phyloP scores from a whole-genome alignment of 75 land plant genomes.

The Sequoiadendron giganteum region DNA sequence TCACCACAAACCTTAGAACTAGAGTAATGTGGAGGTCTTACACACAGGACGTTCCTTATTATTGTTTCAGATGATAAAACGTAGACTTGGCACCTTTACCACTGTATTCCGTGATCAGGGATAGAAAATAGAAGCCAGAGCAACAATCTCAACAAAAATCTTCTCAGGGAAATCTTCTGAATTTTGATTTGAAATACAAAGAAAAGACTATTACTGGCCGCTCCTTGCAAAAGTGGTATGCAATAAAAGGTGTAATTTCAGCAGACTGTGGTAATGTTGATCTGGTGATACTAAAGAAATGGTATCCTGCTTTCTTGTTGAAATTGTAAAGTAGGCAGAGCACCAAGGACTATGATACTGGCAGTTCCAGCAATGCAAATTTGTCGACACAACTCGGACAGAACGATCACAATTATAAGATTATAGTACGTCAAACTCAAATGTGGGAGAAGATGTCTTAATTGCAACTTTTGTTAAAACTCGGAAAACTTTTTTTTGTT shows the following conservation, averaged over 20 bases:
- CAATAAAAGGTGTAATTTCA: background rate
- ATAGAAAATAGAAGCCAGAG: background rate
- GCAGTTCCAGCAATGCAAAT: conserved; percentile 1
- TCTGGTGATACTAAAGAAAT: background rate
- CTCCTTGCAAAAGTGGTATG: background rate
- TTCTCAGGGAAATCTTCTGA: background rate
- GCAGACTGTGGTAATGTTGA: background rate
- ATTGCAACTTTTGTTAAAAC: background rate
- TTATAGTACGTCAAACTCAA: background rate
- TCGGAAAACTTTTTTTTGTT: background rate
- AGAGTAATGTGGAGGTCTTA: background rate
- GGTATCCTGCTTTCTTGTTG: background rate
- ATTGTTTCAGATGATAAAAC: background rate
- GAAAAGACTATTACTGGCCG: background rate
- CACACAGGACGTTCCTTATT: background rate
- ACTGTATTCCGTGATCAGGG: background rate
- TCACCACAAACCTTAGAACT: background rate
- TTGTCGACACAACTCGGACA: background rate
- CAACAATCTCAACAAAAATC: background rate
- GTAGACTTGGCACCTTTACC: background rate
- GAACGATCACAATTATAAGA: background rate
- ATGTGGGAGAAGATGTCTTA: background rate
- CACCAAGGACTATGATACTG: background rate
- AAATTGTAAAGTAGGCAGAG: background rate
- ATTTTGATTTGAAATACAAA: background rate